Base-by-base conservation (phyloP, 1,284 basidiomycete genomes). In the Cryptococcus sp. region DNA sequence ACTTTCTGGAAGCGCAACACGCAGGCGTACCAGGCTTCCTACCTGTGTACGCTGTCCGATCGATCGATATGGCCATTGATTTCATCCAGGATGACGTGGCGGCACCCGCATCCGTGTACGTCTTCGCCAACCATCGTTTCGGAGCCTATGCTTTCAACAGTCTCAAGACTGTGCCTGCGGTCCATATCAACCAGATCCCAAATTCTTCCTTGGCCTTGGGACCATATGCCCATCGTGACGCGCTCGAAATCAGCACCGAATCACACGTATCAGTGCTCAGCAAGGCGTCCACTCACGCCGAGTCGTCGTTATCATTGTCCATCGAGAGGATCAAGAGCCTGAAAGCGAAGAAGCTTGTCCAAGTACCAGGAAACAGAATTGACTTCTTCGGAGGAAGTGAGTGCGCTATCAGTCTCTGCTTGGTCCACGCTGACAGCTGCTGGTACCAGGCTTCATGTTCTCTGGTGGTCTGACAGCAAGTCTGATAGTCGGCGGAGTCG, bases 381-480 rank as follows among this genome's bases (percentile, higher is more conserved):
- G 42, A 45, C 42, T 45, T 45, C 42, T 45, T 45, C 11, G 42
- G 42, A n/a, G 42, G 42, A 10, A 45, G 42, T 45, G 42, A 45
- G 42, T 45, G 8, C 7, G 8, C 11, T 45, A 8, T 15, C 7
- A 19, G 16, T 22, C 22, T 45, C 42, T 22, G 8, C 13, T 45
- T 2, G 42, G 22, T 15, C 42, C 15, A 10, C n/a, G n/a, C 22
- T 22, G 42, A 45, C 8, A 7, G 15, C 15, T 11, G 42, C 8
- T n/a, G 42, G 42, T 45, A 2, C 42, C n/a, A 45, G 42, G 42
- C 42, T 45, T 45, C 42, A n/a, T 45, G 42, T 45, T 45, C 16
- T 45, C 42, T 45, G 42, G n/a, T n/a, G 42, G 42, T 19, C n/a
- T 45, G 22, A 45, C 42, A 22, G 42, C 42, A 15, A 45, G 42